A percentile compares a stretch with the other conserved stretches of the same genome.
Evolutionary conservation across 257 asterid genomes (phyloP).

Genomic region (Forsythia suspensa): DNA sequence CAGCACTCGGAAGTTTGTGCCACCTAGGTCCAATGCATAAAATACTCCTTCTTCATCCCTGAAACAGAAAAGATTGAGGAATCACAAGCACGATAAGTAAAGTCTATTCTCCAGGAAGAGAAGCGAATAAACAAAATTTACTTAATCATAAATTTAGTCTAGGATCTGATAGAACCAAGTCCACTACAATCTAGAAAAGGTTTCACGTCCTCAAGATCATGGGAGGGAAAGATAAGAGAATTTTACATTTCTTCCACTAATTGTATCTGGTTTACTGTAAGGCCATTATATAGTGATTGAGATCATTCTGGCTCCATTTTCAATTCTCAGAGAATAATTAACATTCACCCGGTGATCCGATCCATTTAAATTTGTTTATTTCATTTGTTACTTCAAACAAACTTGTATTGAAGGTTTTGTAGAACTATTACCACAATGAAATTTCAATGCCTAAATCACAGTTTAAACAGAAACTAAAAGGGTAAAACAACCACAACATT

Average conservation of each 20-base stretch:
- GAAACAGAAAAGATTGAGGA: conserved; percentile 21
- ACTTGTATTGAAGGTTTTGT: background rate
- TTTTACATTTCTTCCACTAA: background rate
- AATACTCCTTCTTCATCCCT: conserved; percentile 81
- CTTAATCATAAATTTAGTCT: background rate
- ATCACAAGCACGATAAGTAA: conserved; percentile 11
- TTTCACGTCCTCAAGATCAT: background rate
- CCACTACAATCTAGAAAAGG: background rate
- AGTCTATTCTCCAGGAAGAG: conserved; percentile 5
- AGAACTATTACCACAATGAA: background rate
- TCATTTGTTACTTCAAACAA: background rate
- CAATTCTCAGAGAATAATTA: too few species aligned
- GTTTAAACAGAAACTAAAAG: too few species aligned
- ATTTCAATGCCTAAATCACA: background rate
- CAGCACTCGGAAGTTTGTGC: conserved; percentile 90
- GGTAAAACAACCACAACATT: background rate
- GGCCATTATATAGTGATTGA: background rate
- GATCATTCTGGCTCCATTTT: background rate
- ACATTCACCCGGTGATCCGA: background rate
- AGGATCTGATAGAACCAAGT: background rate
- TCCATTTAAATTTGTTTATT: background rate
- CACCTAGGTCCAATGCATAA: conserved; percentile 95
- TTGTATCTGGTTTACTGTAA: background rate
- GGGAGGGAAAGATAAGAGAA: background rate
- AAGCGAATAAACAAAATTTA: background rate